Percentiles rank a stretch among this genome's conserved stretches.
Conservation (phyloP, 805 yeast genomes). For the Yamadazyma kitorensis region DNA sequence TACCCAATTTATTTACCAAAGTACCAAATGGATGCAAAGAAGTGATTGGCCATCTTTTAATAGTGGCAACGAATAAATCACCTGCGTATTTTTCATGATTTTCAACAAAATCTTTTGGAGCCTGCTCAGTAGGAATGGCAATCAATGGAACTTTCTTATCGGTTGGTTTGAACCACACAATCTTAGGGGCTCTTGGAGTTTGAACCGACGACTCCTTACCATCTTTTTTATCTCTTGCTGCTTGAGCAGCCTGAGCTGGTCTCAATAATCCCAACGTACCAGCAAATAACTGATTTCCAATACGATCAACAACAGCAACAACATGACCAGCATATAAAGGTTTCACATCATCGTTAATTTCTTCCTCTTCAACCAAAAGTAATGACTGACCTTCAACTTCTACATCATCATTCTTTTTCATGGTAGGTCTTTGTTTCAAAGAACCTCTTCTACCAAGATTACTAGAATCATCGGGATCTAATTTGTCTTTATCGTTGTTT, state of each 20-base stretch:
- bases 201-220: slow-evolving; percentile 47
- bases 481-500: slow-evolving; percentile 26
- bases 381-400: slow-evolving; percentile 98
- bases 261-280: slow-evolving; percentile 92
- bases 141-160: slow-evolving; percentile 96
- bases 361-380: slow-evolving; percentile 90
- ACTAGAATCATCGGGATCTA: slow-evolving; percentile 34
- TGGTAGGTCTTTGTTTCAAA: slow-evolving; percentile 90
- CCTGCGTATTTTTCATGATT: slow-evolving; percentile 81
- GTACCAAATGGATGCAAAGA: slow-evolving; percentile 98
- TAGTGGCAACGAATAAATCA: slow-evolving; percentile 87
- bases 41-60: slow-evolving; percentile 98
- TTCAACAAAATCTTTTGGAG: slow-evolving; percentile 92
- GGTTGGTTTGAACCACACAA: slow-evolving; percentile 98
- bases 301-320: slow-evolving; percentile 95
- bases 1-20: slow-evolving; percentile 80
- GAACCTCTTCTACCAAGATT: slow-evolving; percentile 76
- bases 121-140: slow-evolving; percentile 98
- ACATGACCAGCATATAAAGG: slow-evolving; percentile 98
- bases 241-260: slow-evolving; percentile 92
- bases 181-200: slow-evolving; percentile 69
- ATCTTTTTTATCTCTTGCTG: slow-evolving; percentile 54
- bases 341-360: slow-evolving; percentile 85
- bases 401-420: slow-evolving; percentile 96
- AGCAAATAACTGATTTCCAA: slow-evolving; percentile 93